phyloP scores from a whole-genome alignment of 2,329 filamentous ascomycete species.

The Diaporthe citriasiana region DNA sequence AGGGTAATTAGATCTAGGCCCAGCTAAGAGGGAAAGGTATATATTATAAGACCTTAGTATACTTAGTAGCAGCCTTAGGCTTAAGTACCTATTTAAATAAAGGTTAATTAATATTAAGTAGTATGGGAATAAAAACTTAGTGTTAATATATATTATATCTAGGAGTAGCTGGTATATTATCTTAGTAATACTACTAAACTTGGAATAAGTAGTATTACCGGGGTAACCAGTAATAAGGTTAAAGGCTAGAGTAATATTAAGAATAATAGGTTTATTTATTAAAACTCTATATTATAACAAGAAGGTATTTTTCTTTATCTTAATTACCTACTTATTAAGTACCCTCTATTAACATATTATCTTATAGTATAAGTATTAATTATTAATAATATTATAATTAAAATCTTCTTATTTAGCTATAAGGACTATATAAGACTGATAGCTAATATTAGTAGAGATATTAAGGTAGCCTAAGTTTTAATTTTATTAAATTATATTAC shows the following conservation, averaged over 20 bases:
- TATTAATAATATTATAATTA: not conserved
- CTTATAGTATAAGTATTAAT: too few relatives aligned
- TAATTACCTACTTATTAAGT: too few relatives aligned
- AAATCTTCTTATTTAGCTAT: not conserved
- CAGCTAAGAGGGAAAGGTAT: not conserved
- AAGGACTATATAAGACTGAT: not conserved
- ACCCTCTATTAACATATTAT: too few relatives aligned
- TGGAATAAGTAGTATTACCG: not conserved
- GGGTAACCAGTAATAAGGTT: too few relatives aligned
- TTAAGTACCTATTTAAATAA: too few relatives aligned
- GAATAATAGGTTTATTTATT: too few relatives aligned
- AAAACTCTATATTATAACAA: too few relatives aligned
- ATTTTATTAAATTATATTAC: not conserved
- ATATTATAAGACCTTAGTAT: not conserved
- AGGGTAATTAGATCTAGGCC: not conserved
- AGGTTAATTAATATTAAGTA: too few relatives aligned
- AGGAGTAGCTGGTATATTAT: not conserved
- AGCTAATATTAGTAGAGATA: not conserved
- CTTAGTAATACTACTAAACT: slow-evolving; percentile 3
- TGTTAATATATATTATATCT: not conserved
- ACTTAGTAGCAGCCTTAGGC: slow-evolving; percentile 13
- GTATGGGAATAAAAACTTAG: too few relatives aligned
- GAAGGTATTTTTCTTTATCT: too few relatives aligned
- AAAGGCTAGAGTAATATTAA: too few relatives aligned
- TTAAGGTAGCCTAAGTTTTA: not conserved